These are phyloP conservation scores for Porphyra umbilicalis DNA, from an alignment of 31 red algal species.

Conservation along the genomic window DNA sequence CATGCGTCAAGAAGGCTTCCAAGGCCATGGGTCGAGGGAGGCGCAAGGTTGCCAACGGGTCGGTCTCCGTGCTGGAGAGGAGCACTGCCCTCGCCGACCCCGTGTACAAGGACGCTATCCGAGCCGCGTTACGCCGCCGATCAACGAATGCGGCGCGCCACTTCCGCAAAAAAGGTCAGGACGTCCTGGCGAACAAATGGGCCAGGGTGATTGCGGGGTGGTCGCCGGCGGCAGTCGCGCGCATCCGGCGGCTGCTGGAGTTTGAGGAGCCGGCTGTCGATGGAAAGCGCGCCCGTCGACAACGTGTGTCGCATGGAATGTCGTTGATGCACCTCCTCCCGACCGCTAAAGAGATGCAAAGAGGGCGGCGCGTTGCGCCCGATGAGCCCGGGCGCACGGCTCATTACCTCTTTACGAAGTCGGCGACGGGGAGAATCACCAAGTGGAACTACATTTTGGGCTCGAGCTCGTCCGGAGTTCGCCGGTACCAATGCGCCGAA, in stretches of 20 bases:
- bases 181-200: too few relatives aligned
- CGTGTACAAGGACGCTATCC: not conserved
- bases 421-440: too few relatives aligned
- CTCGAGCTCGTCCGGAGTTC: too few relatives aligned
- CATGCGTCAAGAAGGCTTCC: not conserved
- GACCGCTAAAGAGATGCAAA: not conserved
- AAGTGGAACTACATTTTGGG: too few relatives aligned
- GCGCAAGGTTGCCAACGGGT: not conserved
- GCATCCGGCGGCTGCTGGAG: not conserved
- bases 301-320: not conserved
- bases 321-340: not conserved
- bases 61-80: not conserved
- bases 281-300: not conserved
- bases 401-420: too few relatives aligned
- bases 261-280: not conserved
- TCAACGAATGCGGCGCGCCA: not conserved
- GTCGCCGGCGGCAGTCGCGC: not conserved
- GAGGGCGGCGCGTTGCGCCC: too few relatives aligned
- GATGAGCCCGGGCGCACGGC: not conserved
- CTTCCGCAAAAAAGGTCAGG: not conserved
- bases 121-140: not conserved
- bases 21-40: not conserved
- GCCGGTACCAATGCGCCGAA: too few relatives aligned
- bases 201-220: too few relatives aligned
- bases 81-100: not conserved